These are phyloP conservation scores for Naganishia friedmannii DNA, from an alignment of 768 basidiomycete species.

Conservation along the genomic window DNA sequence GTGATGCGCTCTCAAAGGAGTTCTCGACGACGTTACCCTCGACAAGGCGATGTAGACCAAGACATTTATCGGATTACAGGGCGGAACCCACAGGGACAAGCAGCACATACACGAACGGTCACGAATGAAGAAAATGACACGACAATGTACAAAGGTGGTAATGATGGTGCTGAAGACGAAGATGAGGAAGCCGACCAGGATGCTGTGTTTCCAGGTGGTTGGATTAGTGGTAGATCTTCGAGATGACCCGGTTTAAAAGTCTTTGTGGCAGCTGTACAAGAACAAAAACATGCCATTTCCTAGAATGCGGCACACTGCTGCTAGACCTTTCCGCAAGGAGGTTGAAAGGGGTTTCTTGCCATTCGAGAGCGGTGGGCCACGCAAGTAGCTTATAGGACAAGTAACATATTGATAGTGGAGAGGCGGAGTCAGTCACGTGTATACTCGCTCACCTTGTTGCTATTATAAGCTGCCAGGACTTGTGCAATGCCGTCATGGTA, in stretches of 20 bases:
- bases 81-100: not conserved
- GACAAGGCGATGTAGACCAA: not conserved
- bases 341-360: too few species aligned
- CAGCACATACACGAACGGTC: not conserved
- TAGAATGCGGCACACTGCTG: not conserved
- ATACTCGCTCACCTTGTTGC: too few species aligned
- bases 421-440: too few species aligned
- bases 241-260: not conserved
- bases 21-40: conserved; percentile 11
- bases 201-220: conserved; percentile 16
- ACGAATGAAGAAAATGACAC: conserved; percentile 1
- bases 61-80: not conserved
- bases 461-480: too few species aligned
- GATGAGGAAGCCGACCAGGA: conserved; percentile 4
- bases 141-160: not conserved
- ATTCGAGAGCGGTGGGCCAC: too few species aligned
- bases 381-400: too few species aligned
- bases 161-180: not conserved
- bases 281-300: not conserved
- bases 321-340: not conserved
- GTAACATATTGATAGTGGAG: too few species aligned
- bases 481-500: too few species aligned
- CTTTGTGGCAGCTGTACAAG: not conserved
- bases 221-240: conserved; percentile 16
- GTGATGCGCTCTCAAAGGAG: conserved; percentile 11